phyloP scores from a whole-genome alignment of 768 basidiomycete genomes.

The Leucogyrophana mollusca region DNA sequence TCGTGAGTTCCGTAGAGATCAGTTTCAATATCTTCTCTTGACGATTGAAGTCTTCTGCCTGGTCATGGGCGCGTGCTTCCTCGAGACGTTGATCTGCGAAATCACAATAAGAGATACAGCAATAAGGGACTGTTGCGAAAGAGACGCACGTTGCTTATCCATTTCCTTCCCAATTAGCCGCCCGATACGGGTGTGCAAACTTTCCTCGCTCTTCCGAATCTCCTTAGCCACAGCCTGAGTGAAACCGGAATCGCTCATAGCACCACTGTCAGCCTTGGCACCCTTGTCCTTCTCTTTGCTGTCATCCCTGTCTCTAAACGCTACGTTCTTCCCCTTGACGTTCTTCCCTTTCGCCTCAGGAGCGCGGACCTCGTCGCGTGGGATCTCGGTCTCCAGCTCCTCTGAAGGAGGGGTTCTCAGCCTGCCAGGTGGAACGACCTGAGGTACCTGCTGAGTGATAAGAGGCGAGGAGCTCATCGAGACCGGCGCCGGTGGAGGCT shows the following conservation, averaged over 20 bases:
- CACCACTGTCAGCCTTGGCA: constrained; percentile 21
- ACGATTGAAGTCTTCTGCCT: constrained; percentile 76
- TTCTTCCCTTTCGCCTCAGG: constrained; percentile 51
- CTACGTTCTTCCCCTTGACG: constrained; percentile 54
- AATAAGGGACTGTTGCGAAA: too few relatives aligned
- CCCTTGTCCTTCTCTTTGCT: constrained; percentile 34
- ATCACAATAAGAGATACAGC: constrained; percentile 1
- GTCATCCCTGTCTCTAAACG: constrained; percentile 60
- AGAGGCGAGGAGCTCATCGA: constrained; percentile 20
- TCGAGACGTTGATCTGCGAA: constrained; percentile 77
- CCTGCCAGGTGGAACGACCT: constrained; percentile 39
- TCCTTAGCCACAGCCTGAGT: constrained; percentile 67
- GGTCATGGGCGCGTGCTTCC: constrained; percentile 74
- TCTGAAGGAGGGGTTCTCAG: constrained; percentile 72
- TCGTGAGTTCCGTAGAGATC: constrained; percentile 82
- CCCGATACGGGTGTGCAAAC: constrained; percentile 71
- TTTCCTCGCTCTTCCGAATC: constrained; percentile 83
- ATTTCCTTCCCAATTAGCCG: constrained; percentile 82
- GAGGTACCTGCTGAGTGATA: constrained; percentile 12
- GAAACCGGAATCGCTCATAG: constrained; percentile 52
- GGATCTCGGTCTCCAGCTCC: constrained; percentile 65
- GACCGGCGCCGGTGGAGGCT: constrained; percentile 26
- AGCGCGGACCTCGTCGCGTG: constrained; percentile 55
- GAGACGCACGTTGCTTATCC: constrained; percentile 79
- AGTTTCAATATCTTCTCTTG: constrained; percentile 90